Evolutionary conservation across 768 basidiomycete species (phyloP), one percentile per base, ranked within the genome.

Genomic region (Lactifluus pinguis): DNA sequence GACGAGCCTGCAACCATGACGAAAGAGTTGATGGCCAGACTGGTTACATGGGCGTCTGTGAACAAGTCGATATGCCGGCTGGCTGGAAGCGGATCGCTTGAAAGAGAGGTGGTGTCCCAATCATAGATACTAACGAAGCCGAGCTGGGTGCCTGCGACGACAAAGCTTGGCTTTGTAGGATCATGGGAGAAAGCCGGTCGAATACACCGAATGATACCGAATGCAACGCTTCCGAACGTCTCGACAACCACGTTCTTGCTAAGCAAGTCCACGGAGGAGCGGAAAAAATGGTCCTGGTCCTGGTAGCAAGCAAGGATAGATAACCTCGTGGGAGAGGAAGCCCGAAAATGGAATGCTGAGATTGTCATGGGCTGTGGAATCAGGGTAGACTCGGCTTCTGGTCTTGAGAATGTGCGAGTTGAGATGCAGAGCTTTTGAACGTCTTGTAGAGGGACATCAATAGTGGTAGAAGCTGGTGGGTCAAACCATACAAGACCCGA

Each of bases 1-100:
- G 79, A 75, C 25, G 86, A 87, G 32, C 90, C 90, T 0, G 84
- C 85, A 13, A 81, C 77, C 50, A 92, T 73, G 15, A 82, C 75
- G n/a, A 76, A 59, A 3, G 80, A 74, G 59, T 81, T 84, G 78
- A 85, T 81, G 1, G 80, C 76, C 19, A 92, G 73, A 13, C 84
- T 79, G 5, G 85, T 85, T 29, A 92, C 77, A 0, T 82, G 72
- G 0, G 80, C 84, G 63, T 87, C 85, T 53, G 75, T 74, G 65
- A 87, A 80, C 1, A 86, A 86, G 65, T 85, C 83, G 57, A 87
- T 80, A 55, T 77, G 79, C 58, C 75, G 74, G 4, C 73, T 62
- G 1, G 83, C 79, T 49, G 44, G 67, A 34, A 71, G 60, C 49
- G 60, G 42, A 30, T 65, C 60, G 29, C 53, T 41, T 69, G 62